phyloP scores from a whole-genome alignment of 306 rosid genomes.

The Dryas drummondii region DNA sequence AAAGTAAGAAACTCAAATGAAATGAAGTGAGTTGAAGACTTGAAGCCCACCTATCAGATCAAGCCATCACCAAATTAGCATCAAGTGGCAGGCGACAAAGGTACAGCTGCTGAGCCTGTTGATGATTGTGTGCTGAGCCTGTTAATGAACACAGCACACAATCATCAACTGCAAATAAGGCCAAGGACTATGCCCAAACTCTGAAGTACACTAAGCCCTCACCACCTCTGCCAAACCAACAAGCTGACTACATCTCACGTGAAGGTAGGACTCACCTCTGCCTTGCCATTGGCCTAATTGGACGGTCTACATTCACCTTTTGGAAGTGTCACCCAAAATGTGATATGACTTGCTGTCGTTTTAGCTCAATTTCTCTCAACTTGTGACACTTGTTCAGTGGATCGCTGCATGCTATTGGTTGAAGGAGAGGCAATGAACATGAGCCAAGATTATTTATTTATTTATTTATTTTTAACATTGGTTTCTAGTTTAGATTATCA shows the following conservation, averaged over 20 bases:
- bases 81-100: not conserved
- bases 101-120: not conserved
- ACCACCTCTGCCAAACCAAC: slow-evolving; percentile 12
- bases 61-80: too few species aligned
- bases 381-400: not conserved
- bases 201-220: too few species aligned
- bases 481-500: too few species aligned
- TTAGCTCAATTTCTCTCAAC: too few species aligned
- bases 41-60: too few species aligned
- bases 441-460: too few species aligned
- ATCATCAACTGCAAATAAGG: not conserved
- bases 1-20: too few species aligned
- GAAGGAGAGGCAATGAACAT: too few species aligned
- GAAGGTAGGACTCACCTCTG: slow-evolving; percentile 23
- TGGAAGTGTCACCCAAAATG: not conserved
- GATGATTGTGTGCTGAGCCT: not conserved
- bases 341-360: not conserved
- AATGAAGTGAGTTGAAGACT: too few species aligned
- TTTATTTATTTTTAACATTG: too few species aligned
- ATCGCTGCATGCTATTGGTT: too few species aligned
- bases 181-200: not conserved
- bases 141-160: too few species aligned
- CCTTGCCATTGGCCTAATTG: not conserved
- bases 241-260: slow-evolving; percentile 1
- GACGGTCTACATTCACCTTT: not conserved